Evolutionary conservation across 495 filamentous ascomycete species (phyloP).

Genomic region (Aspergillus funiculosus): DNA sequence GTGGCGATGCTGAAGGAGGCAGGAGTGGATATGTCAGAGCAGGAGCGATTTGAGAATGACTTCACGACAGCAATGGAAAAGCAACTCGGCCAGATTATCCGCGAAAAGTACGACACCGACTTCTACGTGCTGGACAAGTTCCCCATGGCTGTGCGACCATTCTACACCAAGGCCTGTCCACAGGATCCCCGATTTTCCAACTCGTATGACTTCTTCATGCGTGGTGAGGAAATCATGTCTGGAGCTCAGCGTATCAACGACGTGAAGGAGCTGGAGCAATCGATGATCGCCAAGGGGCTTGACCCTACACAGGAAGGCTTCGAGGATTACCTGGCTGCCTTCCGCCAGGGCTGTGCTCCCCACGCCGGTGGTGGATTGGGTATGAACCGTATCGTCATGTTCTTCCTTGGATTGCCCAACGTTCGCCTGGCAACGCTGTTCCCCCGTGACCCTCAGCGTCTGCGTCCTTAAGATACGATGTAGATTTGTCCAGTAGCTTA

Average conservation of each 20-base stretch:
- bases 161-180: constrained; percentile 81
- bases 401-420: constrained; percentile 78
- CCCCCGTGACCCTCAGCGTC: constrained; percentile 77
- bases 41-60: constrained; percentile 70
- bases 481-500: constrained; percentile 1
- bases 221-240: constrained; percentile 82
- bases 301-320: constrained; percentile 68
- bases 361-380: constrained; percentile 87
- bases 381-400: constrained; percentile 82
- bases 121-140: constrained; percentile 93
- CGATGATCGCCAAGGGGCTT: constrained; percentile 66
- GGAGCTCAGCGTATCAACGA: constrained; percentile 84
- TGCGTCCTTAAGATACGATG: constrained; percentile 51
- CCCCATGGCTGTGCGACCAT: constrained; percentile 76
- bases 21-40: constrained; percentile 65
- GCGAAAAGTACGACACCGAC: constrained; percentile 78
- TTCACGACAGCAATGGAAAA: constrained; percentile 76
- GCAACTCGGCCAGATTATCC: constrained; percentile 77
- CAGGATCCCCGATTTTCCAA: constrained; percentile 64
- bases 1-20: constrained; percentile 76
- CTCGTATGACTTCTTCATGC: constrained; percentile 92
- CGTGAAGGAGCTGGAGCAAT: constrained; percentile 59
- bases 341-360: constrained; percentile 69
- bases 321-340: constrained; percentile 78
- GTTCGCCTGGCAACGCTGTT: constrained; percentile 74